These are phyloP conservation scores for Trametes hirsuta DNA, from an alignment of 1,284 basidiomycete genomes.

Conservation along the genomic window DNA sequence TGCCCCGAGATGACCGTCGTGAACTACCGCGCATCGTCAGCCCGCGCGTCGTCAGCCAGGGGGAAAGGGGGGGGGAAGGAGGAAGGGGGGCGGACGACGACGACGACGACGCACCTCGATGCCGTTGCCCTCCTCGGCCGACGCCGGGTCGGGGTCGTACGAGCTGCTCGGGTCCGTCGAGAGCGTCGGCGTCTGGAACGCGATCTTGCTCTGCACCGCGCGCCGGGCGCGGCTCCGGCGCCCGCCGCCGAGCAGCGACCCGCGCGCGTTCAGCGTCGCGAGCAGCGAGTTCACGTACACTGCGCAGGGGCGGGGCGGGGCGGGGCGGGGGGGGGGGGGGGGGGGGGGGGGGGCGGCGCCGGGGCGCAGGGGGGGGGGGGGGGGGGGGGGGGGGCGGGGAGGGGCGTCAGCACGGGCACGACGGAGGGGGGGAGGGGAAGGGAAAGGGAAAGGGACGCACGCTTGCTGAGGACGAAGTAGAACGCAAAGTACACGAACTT, in stretches of 20 bases:
- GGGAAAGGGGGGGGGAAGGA: not conserved
- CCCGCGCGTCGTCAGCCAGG: not conserved
- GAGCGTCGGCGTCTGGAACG: conserved; percentile 4
- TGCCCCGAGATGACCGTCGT: conserved; percentile 6
- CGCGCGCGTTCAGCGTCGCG: conserved; percentile 5
- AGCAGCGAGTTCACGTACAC: conserved; percentile 12
- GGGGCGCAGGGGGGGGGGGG: not conserved
- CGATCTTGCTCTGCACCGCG: conserved; percentile 5
- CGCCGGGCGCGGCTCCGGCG: not conserved
- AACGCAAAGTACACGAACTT: conserved; percentile 18
- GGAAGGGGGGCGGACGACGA: not conserved
- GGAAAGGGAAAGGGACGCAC: not conserved
- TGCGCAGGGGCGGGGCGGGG: not conserved
- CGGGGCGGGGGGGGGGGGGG: not conserved
- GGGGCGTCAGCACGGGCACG: not conserved
- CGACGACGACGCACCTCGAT: conserved; percentile 5
- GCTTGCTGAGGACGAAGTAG: conserved; percentile 18
- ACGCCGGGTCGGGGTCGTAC: conserved; percentile 9
- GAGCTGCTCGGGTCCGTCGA: conserved; percentile 12
- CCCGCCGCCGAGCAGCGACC: not conserved
- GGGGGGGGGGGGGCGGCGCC: not conserved
- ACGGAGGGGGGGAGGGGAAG: not conserved
- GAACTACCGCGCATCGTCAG: not conserved
- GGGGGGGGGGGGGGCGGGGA: not conserved
- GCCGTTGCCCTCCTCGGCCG: not conserved